These are phyloP conservation scores for Yarrowia osloensis DNA, from an alignment of 805 yeast genomes.

Conservation along the genomic window DNA sequence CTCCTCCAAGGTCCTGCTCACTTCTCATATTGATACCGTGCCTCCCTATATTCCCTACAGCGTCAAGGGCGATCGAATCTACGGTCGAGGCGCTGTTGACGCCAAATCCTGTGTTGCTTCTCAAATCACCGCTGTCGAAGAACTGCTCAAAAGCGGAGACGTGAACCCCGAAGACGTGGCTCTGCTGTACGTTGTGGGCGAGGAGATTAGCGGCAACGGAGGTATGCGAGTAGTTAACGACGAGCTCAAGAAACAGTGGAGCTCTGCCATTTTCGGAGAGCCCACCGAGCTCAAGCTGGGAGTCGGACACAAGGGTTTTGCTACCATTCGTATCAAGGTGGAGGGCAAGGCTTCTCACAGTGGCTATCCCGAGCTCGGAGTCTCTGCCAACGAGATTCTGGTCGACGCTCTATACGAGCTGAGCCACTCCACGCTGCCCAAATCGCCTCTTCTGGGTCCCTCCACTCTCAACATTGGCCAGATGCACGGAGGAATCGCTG, in stretches of 20 bases:
- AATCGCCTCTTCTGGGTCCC: conserved; percentile 56
- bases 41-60: conserved; percentile 63
- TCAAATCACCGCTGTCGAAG: conserved; percentile 57
- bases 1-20: conserved; percentile 53
- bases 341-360: conserved; percentile 64
- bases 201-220: conserved; percentile 67
- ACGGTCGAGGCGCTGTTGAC: conserved; percentile 69
- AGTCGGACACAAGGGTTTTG: conserved; percentile 68
- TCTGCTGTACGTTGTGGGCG: conserved; percentile 67
- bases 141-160: conserved; percentile 47
- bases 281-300: conserved; percentile 72
- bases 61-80: conserved; percentile 51
- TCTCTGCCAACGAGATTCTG: conserved; percentile 60
- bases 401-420: conserved; percentile 54
- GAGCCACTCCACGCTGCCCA: conserved; percentile 51
- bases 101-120: conserved; percentile 73
- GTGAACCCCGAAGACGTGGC: conserved; percentile 61
- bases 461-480: conserved; percentile 64
- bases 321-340: conserved; percentile 47
- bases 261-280: conserved; percentile 68
- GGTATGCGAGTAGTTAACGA: conserved; percentile 35
- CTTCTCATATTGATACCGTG: conserved; percentile 72
- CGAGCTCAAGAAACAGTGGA: conserved; percentile 49
- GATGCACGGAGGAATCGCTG: conserved; percentile 62
- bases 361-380: conserved; percentile 70